These are phyloP conservation scores for Xylogone sp. DNA, from an alignment of 2,329 filamentous ascomycete species.

Conservation along the genomic window DNA sequence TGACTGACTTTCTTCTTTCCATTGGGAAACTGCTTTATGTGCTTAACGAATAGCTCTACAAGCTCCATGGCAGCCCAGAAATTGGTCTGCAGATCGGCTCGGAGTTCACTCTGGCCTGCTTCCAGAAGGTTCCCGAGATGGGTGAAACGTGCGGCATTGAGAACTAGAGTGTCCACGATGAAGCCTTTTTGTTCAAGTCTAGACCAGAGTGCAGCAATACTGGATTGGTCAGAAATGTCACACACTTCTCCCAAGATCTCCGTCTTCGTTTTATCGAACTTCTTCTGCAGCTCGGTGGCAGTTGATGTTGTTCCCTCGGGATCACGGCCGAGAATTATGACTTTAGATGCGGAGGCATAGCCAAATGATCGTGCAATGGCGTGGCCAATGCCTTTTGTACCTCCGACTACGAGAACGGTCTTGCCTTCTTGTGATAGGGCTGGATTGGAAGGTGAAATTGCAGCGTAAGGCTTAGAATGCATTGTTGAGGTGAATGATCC, in stretches of 20 bases:
- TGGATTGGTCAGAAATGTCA: not conserved
- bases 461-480: slow-evolving; percentile 24
- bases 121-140: not conserved
- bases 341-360: slow-evolving; percentile 18
- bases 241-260: not conserved
- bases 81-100: not conserved
- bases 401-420: slow-evolving; percentile 11
- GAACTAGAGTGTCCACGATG: not conserved
- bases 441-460: slow-evolving; percentile 20
- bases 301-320: not conserved
- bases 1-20: not conserved
- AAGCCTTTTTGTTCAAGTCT: not conserved
- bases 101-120: not conserved
- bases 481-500: slow-evolving; percentile 16
- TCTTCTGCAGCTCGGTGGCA: not conserved
- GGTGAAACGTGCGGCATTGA: too few species aligned
- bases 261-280: not conserved
- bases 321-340: slow-evolving; percentile 26
- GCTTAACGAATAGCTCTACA: not conserved
- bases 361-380: slow-evolving; percentile 12
- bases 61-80: not conserved
- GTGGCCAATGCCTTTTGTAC: slow-evolving; percentile 13
- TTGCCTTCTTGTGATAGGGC: slow-evolving; percentile 3
- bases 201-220: not conserved
- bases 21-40: not conserved